Evolutionary conservation across 345 rosid species (phyloP), one percentile per base, ranked within the genome.

Genomic region (Carallia brachiata): DNA sequence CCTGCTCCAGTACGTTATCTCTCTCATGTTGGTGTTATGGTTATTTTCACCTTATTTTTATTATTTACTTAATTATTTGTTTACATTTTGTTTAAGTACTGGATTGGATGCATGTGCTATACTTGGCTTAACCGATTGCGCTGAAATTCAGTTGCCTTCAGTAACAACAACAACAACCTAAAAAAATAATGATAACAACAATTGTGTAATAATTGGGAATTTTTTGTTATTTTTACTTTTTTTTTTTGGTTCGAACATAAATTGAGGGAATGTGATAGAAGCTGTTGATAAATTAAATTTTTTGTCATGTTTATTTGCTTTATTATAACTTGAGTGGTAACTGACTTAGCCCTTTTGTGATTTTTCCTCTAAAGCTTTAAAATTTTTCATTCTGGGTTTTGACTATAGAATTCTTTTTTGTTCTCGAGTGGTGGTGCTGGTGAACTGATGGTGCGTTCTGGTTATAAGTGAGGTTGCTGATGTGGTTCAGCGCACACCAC

Each of bases 401-500:
- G 48, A 10, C 48, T 44, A 44, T 40, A 8, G 8, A 7, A 8
- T 12, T 36, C n/a, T 1, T 44, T 44, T 44, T 44, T 12, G 15
- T 9, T 44, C 4, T 44, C 9, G 48, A 9, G 48, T 4, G 16
- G 48, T 12, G 12, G 16, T 40, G 47, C 47, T 2, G 47, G 47
- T 40, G 2, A 9, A 40, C 13, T 40, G 12, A 40, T 8, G 12
- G 10, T 40, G 10, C 7, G 47, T 9, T 9, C 13, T 40, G 47
- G 47, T 40, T 8, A 40, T 40, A 40, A 36, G 57, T 5, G 7
- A 4, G 27, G 30, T 67, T 44, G 69, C 79, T 79, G 68, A 96
- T 96, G 99, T 97, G 99, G 97, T 47, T 92, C 61, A 87, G 90
- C 75, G 83, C 85, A 65, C 84, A 85, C 72, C 84, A 87, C 61